Base-by-base conservation (phyloP, 257 asterid species). In the Nicotiana benthamiana region DNA sequence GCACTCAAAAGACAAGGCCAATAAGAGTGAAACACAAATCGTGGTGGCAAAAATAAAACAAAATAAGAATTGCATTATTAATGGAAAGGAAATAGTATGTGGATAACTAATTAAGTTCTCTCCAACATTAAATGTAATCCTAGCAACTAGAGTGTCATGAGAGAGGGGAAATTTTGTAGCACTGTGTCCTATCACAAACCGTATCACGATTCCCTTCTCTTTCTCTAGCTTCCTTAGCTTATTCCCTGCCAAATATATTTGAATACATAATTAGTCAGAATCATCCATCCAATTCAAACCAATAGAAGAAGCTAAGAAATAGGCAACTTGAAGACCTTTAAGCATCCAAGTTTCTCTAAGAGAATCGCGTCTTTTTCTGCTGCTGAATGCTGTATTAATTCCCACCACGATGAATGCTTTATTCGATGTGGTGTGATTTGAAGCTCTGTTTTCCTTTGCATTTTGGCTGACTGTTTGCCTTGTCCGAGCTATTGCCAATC, bases 361-460 rank as follows among this genome's bases (percentile, higher is more conserved):
- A 20, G 95, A 92, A 74, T 92, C 95, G 52, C 97, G 86, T 43
- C 97, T 80, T 67, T 78, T 90, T 86, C 80, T 87, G 89, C 94
- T 92, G 88, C 95, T 89, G 83, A 92, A 92, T 5, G 89, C 97
- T 5, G 97, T 92, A 28, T 92, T 90, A 5, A 92, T 90, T 78
- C 97, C 97, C 34, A 92, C 83, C 8, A 92, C 95, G 34, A 89
- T 90, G 65, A 92, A 89, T 6, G 86, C 94, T 57, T 86, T 88
- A 9, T 32, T 46, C 11, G 75, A 77, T 10, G 54, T 59, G 40
- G 75, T 87, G 48, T 81, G 80, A 63, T 86, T 92, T 30, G 83
- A 62, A 12, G 57, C 82, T 64, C 63, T 20, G 11, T 36, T 48
- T 77, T 28, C 84, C 24, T 26, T 17, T 57, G 66, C 9, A 6